Evolutionary conservation across 179 eudicot species (phyloP).

Genomic region (Beta corolliflora): DNA sequence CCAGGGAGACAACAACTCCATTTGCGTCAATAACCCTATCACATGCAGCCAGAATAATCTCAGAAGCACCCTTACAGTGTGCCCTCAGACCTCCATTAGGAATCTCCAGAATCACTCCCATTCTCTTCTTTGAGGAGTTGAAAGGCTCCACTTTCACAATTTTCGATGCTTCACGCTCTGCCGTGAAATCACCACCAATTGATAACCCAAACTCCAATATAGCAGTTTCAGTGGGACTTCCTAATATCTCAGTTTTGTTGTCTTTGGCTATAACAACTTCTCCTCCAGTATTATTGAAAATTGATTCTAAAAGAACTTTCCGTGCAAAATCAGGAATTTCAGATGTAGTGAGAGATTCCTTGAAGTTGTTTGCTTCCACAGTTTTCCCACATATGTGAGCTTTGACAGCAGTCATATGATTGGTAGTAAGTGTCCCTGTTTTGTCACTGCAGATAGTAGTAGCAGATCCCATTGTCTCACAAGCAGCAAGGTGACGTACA

Average conservation of each 20-base stretch:
- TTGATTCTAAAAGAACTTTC: constrained; percentile 62
- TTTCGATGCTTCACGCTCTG: constrained; percentile 51
- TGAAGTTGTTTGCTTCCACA: constrained; percentile 40
- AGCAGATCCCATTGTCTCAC: constrained; percentile 98
- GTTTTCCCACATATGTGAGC: constrained; percentile 68
- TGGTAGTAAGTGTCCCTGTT: constrained; percentile 92
- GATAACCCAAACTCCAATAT: constrained; percentile 73
- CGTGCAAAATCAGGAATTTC: constrained; percentile 52
- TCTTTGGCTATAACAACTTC: constrained; percentile 56
- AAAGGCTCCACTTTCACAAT: constrained; percentile 84
- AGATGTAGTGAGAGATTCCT: constrained; percentile 41
- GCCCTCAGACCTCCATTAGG: constrained; percentile 72
- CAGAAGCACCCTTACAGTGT: constrained; percentile 91
- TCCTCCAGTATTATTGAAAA: constrained; percentile 86
- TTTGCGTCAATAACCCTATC: constrained; percentile 60
- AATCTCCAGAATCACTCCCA: constrained; percentile 82
- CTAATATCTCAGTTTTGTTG: constrained; percentile 68
- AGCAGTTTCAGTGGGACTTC: constrained; percentile 92
- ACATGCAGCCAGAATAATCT: constrained; percentile 81
- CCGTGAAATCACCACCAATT: constrained; percentile 79
- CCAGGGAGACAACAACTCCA: constrained; percentile 75
- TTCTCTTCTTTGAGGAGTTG: constrained; percentile 83
- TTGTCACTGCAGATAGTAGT: constrained; percentile 95
- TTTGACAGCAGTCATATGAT: constrained; percentile 90
- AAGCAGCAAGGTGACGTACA: constrained; percentile 89